Percentiles rank a stretch among this genome's conserved stretches.
These are phyloP conservation scores for Catenaria anguillulae DNA, from an alignment of 371 early-diverging fungal species.

Conservation along the genomic window DNA sequence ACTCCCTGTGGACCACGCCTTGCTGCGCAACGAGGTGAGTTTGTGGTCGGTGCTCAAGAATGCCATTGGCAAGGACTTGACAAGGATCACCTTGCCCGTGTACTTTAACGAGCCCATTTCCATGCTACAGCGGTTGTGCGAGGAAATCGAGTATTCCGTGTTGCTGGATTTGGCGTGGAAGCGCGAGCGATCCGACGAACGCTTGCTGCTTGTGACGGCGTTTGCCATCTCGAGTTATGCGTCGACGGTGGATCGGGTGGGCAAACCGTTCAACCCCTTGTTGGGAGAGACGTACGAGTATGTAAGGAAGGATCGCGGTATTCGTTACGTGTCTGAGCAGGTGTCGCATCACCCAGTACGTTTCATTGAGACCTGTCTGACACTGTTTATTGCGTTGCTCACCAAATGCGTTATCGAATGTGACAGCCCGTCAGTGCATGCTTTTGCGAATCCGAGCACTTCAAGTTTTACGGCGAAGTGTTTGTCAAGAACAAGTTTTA, in stretches of 20 bases:
- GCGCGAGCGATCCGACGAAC: conserved; percentile 37
- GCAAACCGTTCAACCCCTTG: conserved; percentile 79
- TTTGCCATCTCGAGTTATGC: conserved; percentile 73
- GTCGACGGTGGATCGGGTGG: conserved; percentile 51
- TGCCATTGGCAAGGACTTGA: conserved; percentile 68
- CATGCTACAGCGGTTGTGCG: conserved; percentile 66
- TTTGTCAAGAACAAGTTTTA: conserved; percentile 62
- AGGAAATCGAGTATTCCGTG: conserved; percentile 66
- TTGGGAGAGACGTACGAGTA: conserved; percentile 77
- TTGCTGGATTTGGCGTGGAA: conserved; percentile 51
- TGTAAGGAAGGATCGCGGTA: conserved; percentile 56
- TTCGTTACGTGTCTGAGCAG: conserved; percentile 66
- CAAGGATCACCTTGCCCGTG: conserved; percentile 64
- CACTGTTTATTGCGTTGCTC: no score
- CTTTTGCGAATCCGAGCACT: conserved; percentile 61
- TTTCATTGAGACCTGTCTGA: no score
- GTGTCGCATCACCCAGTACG: conserved; percentile 58
- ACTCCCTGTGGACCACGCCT: conserved; percentile 31
- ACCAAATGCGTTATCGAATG: no score
- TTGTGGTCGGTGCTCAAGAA: conserved; percentile 61
- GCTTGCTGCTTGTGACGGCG: conserved; percentile 60
- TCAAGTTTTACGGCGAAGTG: conserved; percentile 59
- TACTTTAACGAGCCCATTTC: conserved; percentile 73
- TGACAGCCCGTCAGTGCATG: conserved; percentile 61
- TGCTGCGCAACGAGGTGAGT: conserved; percentile 23